A percentile compares a stretch with the other conserved stretches of the same genome.
phyloP scores from a whole-genome alignment of 371 early-diverging fungal genomes.

The Saksenaea vasiformis region DNA sequence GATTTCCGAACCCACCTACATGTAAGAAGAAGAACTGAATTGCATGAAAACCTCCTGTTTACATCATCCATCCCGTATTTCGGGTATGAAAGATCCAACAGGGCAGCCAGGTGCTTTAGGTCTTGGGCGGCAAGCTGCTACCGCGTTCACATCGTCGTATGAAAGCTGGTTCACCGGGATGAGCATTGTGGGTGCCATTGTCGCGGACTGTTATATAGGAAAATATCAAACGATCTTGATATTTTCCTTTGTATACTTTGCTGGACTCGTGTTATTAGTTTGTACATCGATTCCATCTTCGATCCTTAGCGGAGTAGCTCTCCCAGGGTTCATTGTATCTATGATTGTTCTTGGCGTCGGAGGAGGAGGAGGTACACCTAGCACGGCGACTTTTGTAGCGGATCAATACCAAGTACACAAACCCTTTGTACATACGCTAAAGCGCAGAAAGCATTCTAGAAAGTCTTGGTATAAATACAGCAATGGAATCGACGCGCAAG shows the following conservation, averaged over 20 bases:
- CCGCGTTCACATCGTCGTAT: conserved; percentile 65
- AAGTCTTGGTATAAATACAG: neutral
- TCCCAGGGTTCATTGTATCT: conserved; percentile 62
- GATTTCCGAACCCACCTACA: no score
- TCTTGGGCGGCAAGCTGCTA: conserved; percentile 45
- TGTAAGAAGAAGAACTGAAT: no score
- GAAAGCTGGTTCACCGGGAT: conserved; percentile 63
- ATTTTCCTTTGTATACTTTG: conserved; percentile 58
- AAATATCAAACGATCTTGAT: conserved; percentile 73
- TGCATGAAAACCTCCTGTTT: no score
- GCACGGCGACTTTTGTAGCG: conserved; percentile 13
- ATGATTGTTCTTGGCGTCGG: conserved; percentile 56
- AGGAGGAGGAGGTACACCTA: conserved; percentile 17
- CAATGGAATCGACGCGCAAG: no score
- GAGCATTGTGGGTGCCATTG: conserved; percentile 71
- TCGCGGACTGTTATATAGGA: conserved; percentile 74
- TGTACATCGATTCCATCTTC: conserved; percentile 50
- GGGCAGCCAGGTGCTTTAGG: conserved; percentile 20
- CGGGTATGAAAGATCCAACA: conserved; percentile 10
- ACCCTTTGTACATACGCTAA: neutral
- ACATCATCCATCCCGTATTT: neutral
- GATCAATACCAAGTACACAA: conserved; percentile 5
- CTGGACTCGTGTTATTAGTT: conserved; percentile 60
- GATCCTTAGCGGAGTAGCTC: conserved; percentile 43
- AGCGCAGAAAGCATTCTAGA: neutral